Conservation (phyloP, 768 basidiomycete species). For the Hygrocybe punicea region DNA sequence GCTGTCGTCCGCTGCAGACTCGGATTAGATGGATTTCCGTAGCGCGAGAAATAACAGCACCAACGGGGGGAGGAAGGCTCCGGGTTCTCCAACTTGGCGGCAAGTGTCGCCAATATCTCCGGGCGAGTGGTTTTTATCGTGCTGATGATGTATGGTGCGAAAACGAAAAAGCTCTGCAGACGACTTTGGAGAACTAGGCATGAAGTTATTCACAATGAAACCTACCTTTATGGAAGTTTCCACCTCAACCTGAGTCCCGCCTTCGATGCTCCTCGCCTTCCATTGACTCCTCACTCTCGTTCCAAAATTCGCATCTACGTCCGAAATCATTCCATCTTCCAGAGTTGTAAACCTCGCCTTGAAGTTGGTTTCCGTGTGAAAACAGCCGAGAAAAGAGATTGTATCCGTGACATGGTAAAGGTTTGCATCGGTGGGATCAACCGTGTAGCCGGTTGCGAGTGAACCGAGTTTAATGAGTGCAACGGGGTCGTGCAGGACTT, state of each 20-base stretch:
- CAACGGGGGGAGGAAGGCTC: background rate
- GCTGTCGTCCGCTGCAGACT: background rate
- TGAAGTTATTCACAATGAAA: background rate
- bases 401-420: conserved; percentile 32
- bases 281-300: conserved; percentile 21
- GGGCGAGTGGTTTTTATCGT: conserved; percentile 31
- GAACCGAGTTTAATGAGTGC: conserved; percentile 30
- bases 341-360: conserved; percentile 15
- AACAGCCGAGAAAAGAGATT: conserved; percentile 24
- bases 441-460: conserved; percentile 24
- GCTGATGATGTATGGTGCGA: conserved; percentile 34
- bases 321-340: conserved; percentile 25
- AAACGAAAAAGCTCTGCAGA: conserved; percentile 31
- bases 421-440: conserved; percentile 24
- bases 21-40: background rate
- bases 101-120: conserved; percentile 26
- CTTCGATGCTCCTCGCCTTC: conserved; percentile 13
- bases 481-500: conserved; percentile 33
- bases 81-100: conserved; percentile 18
- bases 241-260: conserved; percentile 25
- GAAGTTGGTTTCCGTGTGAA: conserved; percentile 28
- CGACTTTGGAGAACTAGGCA: background rate
- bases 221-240: conserved; percentile 30
- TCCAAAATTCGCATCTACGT: conserved; percentile 25
- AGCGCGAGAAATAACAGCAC: background rate